Conservation (phyloP, 1,284 basidiomycete genomes). For the Ganoderma resinaceum region DNA sequence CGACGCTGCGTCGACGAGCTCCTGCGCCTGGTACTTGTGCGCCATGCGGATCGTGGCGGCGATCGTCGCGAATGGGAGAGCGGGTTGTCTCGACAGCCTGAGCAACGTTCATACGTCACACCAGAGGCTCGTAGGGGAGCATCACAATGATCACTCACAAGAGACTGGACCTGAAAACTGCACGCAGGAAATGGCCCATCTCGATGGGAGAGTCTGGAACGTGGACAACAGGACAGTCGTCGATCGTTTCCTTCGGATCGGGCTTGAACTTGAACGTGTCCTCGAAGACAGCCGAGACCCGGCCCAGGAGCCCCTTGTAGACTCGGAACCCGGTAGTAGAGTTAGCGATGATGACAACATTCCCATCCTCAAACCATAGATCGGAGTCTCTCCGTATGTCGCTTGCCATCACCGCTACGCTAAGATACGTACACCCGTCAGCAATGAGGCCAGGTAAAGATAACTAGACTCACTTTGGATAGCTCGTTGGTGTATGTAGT, state of each 20-base stretch:
- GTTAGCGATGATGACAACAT: conserved; percentile 12
- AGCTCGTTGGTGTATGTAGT: not conserved
- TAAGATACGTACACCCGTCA: not conserved
- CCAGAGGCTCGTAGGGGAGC: too few species aligned
- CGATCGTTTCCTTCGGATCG: not conserved
- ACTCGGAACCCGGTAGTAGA: conserved; percentile 8
- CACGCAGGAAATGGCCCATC: conserved; percentile 6
- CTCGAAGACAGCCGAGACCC: not conserved
- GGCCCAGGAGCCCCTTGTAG: conserved; percentile 5
- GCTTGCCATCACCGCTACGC: not conserved
- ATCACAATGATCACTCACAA: not conserved
- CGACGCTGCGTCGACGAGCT: not conserved
- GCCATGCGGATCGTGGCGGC: conserved; percentile 10
- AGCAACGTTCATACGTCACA: not conserved
- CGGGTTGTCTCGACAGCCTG: not conserved
- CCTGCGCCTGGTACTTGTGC: conserved; percentile 16
- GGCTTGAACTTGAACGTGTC: conserved; percentile 1
- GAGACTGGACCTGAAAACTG: not conserved
- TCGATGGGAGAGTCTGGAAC: not conserved
- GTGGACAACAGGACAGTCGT: conserved; percentile 2
- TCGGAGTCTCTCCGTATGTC: not conserved
- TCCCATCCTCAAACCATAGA: conserved; percentile 10
- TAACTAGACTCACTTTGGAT: not conserved
- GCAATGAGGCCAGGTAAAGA: not conserved
- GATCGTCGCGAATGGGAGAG: not conserved